These are phyloP conservation scores for Vicia villosa DNA, from an alignment of 306 rosid genomes.

Conservation along the genomic window DNA sequence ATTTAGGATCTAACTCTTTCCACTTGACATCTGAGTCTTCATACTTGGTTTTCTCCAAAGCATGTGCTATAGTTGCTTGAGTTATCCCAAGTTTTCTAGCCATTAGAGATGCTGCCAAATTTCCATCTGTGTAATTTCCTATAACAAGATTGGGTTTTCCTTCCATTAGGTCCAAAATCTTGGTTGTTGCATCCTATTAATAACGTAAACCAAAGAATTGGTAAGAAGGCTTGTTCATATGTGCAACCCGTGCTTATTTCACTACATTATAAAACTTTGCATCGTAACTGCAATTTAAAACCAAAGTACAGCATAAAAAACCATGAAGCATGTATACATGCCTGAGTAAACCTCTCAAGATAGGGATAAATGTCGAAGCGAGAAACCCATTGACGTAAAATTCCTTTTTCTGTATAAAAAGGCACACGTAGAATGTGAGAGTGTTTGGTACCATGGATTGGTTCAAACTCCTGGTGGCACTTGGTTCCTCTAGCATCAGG, in stretches of 20 bases:
- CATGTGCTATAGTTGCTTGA: constrained; percentile 94
- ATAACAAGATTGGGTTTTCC: constrained; percentile 84
- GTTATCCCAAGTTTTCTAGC: constrained; percentile 84
- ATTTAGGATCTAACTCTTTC: constrained; percentile 87
- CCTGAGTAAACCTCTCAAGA: constrained; percentile 84
- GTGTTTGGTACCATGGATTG: constrained; percentile 68
- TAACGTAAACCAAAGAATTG: constrained; percentile 1
- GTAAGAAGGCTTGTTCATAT: constrained; percentile 12
- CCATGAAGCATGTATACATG: constrained; percentile 28
- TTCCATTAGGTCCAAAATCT: constrained; percentile 66
- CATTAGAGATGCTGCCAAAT: constrained; percentile 83
- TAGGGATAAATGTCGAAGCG: constrained; percentile 90
- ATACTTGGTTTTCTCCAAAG: constrained; percentile 90
- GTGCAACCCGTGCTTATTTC: neutral
- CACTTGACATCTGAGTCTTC: constrained; percentile 90
- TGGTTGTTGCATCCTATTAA: constrained; percentile 68
- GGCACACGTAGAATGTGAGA: constrained; percentile 87
- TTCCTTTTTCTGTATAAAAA: constrained; percentile 64
- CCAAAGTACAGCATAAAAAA: neutral
- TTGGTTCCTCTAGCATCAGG: constrained; percentile 88
- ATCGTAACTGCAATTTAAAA: neutral
- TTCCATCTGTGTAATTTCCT: constrained; percentile 94
- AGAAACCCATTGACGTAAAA: constrained; percentile 78
- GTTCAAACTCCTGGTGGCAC: constrained; percentile 82
- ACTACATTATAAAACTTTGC: neutral